These are phyloP conservation scores for Pezicula neosporulosa DNA, from an alignment of 2,329 filamentous ascomycete genomes.

Conservation along the genomic window DNA sequence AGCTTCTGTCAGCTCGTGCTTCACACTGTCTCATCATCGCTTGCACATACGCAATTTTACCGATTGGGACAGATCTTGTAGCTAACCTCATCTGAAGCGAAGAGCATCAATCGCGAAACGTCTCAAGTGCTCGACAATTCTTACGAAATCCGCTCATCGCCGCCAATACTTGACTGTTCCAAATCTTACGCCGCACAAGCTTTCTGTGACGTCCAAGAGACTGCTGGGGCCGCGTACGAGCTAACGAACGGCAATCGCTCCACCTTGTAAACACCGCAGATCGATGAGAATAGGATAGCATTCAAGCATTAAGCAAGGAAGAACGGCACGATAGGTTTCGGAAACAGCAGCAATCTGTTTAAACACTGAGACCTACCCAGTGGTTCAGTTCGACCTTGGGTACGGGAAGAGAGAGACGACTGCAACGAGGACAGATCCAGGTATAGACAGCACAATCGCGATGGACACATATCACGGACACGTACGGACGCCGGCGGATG, in stretches of 20 bases:
- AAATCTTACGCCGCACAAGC: conserved; percentile 14
- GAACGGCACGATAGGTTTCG: neutral
- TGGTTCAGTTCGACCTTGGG: neutral
- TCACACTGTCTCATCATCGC: conserved; percentile 23
- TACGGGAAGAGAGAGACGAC: neutral
- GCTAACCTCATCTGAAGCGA: conserved; percentile 27
- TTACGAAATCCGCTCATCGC: conserved; percentile 6
- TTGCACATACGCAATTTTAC: conserved; percentile 10
- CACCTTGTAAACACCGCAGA: neutral
- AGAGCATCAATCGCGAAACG: conserved; percentile 17
- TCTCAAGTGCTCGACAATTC: conserved; percentile 18
- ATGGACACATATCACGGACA: conserved; percentile 98
- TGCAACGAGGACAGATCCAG: neutral
- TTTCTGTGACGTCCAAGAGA: conserved; percentile 13
- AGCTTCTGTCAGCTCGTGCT: conserved; percentile 26
- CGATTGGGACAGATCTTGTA: conserved; percentile 10
- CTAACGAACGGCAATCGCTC: conserved; percentile 4
- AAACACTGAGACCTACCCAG: neutral
- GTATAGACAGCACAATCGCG: conserved; percentile 20
- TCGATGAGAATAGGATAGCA: neutral
- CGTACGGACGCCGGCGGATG: conserved; percentile 92
- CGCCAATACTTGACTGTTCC: conserved; percentile 9
- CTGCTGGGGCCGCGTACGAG: conserved; percentile 8
- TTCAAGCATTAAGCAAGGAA: neutral
- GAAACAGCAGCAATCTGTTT: neutral